Percentiles rank a stretch among this genome's conserved stretches.
Conservation (phyloP, 2,329 filamentous ascomycete species). For the Diaporthe eres region DNA sequence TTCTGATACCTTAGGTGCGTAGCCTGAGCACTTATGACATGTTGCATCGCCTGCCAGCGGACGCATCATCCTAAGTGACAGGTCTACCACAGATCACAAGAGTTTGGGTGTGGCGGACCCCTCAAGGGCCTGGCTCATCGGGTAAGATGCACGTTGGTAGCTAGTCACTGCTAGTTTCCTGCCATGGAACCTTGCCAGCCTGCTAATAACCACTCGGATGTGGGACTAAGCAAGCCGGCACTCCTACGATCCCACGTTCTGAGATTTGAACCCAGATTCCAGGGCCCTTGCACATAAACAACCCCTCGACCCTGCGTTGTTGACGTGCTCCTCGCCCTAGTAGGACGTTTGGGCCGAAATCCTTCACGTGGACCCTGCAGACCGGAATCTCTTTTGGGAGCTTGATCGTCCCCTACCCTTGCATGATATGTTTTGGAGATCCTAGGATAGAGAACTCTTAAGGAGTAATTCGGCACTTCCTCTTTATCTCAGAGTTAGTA, state of each 20-base stretch:
- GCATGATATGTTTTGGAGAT: not conserved
- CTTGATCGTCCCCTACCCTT: not conserved
- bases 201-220: not conserved
- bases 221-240: not conserved
- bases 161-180: not conserved
- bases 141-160: slow-evolving; percentile 14
- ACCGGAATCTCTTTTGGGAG: not conserved
- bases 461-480: not conserved
- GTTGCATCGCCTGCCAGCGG: not conserved
- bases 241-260: not conserved
- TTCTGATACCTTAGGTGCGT: not conserved
- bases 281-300: not conserved
- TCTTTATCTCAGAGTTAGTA: too few species aligned
- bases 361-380: slow-evolving; percentile 5
- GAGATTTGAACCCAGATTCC: slow-evolving; percentile 3
- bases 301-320: not conserved
- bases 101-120: not conserved
- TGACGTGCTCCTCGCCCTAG: not conserved
- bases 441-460: not conserved
- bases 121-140: not conserved
- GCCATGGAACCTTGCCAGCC: not conserved
- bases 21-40: not conserved
- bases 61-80: not conserved
- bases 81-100: not conserved
- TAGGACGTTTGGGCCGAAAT: not conserved